Conservation (phyloP, 192 early-diverging fungal genomes). For the Backusella sp. region DNA sequence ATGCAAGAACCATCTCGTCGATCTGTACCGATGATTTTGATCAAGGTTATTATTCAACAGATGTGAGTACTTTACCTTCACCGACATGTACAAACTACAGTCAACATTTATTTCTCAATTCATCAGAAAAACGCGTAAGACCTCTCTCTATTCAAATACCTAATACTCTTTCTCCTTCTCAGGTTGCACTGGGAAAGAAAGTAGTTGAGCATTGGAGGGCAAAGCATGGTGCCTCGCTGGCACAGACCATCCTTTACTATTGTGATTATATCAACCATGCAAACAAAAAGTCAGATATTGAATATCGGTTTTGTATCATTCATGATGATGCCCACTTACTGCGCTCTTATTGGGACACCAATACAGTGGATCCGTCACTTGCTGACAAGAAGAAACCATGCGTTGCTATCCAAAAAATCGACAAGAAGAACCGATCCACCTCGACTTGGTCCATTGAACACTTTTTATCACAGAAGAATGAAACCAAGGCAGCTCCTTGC, state of each 20-base stretch:
- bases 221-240: slow-evolving; percentile 55
- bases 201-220: slow-evolving; percentile 47
- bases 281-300: slow-evolving; percentile 70
- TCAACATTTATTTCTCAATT: slow-evolving; percentile 8
- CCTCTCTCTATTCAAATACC: slow-evolving; percentile 23
- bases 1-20: neutral
- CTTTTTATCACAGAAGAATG: slow-evolving; percentile 21
- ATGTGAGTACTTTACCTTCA: slow-evolving; percentile 11
- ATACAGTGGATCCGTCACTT: slow-evolving; percentile 38
- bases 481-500: neutral
- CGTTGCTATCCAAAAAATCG: slow-evolving; percentile 56
- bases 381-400: slow-evolving; percentile 41
- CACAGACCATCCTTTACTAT: slow-evolving; percentile 63
- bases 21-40: slow-evolving; percentile 3
- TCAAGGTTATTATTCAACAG: slow-evolving; percentile 12
- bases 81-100: slow-evolving; percentile 4
- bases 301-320: slow-evolving; percentile 80
- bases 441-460: slow-evolving; percentile 40
- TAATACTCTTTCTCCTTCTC: slow-evolving; percentile 42
- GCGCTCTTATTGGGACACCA: slow-evolving; percentile 49
- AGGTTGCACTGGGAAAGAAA: slow-evolving; percentile 40
- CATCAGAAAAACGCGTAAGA: neutral
- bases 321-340: slow-evolving; percentile 48
- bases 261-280: slow-evolving; percentile 80
- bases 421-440: slow-evolving; percentile 45